A percentile compares a stretch with the other conserved stretches of the same genome.
These are phyloP conservation scores for Mucor circinelloides DNA, from an alignment of 371 early-diverging fungal species.

Conservation along the genomic window DNA sequence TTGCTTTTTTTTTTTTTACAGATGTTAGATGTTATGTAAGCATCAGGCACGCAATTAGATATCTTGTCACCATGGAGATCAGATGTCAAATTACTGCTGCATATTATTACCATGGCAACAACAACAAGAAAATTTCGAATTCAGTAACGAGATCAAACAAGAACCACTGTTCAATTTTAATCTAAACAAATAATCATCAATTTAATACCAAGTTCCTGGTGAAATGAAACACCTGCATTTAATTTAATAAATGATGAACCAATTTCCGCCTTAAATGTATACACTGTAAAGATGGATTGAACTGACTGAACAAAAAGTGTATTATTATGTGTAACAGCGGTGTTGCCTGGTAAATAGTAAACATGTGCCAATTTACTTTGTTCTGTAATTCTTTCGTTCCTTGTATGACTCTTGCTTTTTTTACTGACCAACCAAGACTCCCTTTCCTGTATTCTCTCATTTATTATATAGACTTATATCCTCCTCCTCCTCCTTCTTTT, in stretches of 20 bases:
- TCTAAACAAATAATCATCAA: neutral
- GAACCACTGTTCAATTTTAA: too few species aligned
- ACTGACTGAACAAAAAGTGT: neutral
- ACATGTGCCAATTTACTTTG: slow-evolving; percentile 60
- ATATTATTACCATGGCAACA: too few species aligned
- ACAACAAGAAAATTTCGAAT: too few species aligned
- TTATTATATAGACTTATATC: neutral
- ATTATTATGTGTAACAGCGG: slow-evolving; percentile 16
- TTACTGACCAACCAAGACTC: neutral
- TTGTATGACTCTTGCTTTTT: neutral
- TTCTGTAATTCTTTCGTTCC: slow-evolving; percentile 56
- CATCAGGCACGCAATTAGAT: too few species aligned
- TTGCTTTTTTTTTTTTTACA: too few species aligned
- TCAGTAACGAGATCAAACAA: too few species aligned
- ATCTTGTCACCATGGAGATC: too few species aligned
- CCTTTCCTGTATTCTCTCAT: slow-evolving; percentile 1
- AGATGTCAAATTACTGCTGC: too few species aligned
- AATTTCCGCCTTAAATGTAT: neutral
- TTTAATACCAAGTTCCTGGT: neutral
- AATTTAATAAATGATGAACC: neutral
- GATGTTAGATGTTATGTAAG: too few species aligned
- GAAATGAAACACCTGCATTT: neutral
- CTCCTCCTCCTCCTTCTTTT: neutral
- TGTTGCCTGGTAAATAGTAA: slow-evolving; percentile 10
- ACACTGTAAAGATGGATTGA: neutral